Evolutionary conservation across 345 rosid species (phyloP).

Genomic region (Sonneratia caseolaris): DNA sequence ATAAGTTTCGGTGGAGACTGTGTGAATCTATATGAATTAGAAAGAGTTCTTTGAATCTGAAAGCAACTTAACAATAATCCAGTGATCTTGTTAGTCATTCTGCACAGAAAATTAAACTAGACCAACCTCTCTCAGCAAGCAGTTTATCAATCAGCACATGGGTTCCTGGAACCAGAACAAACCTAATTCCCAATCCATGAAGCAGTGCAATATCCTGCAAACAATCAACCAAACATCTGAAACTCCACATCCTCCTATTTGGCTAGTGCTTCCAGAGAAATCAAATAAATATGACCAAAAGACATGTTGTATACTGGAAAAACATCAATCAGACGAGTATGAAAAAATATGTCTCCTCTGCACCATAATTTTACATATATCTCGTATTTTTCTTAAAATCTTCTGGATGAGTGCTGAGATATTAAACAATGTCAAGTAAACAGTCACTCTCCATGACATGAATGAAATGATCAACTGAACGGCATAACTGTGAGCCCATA

Average conservation of each 20-base stretch:
- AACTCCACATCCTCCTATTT: background rate
- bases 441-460: no score
- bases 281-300: background rate
- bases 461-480: no score
- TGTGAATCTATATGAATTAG: background rate
- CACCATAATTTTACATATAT: no score
- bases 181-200: slow-evolving; percentile 77
- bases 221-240: background rate
- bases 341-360: no score
- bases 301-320: background rate
- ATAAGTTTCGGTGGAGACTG: background rate
- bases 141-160: slow-evolving; percentile 83
- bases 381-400: no score
- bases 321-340: no score
- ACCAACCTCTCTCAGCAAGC: slow-evolving; percentile 66
- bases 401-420: no score
- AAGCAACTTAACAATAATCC: background rate
- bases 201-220: slow-evolving; percentile 89
- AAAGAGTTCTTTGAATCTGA: background rate
- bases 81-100: background rate
- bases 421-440: no score
- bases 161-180: slow-evolving; percentile 81
- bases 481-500: no score
- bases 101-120: background rate
- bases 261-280: background rate